Conservation (phyloP, 208 protist species). For the Balamuthia mandrillaris region DNA sequence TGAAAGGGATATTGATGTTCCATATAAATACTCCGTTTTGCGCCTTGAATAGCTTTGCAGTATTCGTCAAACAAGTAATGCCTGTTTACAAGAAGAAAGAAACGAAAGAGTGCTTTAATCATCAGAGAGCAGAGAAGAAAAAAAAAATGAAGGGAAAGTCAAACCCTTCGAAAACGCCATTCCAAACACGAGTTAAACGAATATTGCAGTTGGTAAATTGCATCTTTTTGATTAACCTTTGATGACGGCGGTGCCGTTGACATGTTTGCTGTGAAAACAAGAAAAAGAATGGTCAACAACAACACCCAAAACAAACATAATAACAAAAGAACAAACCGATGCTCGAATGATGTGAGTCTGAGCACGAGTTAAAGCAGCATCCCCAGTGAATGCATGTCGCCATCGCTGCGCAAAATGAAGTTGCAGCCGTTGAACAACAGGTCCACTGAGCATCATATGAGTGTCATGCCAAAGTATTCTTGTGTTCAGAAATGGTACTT, state of each 20-base stretch:
- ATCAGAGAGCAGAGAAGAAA: not conserved
- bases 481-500: not conserved
- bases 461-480: not conserved
- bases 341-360: not conserved
- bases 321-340: not conserved
- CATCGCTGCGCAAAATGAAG: constrained; percentile 62
- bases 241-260: no score
- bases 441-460: constrained; percentile 56
- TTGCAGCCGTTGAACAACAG: constrained; percentile 32
- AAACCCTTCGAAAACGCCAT: constrained; percentile 54
- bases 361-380: constrained; percentile 35
- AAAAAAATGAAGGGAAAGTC: not conserved
- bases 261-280: not conserved
- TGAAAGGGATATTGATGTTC: constrained; percentile 70
- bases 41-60: constrained; percentile 55
- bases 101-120: not conserved
- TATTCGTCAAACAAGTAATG: constrained; percentile 61
- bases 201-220: no score
- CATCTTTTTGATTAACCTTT: no score
- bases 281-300: not conserved
- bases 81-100: not conserved
- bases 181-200: constrained; percentile 53
- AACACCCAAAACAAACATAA: not conserved
- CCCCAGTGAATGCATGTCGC: constrained; percentile 55
- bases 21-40: constrained; percentile 59